Evolutionary conservation across 345 rosid genomes (phyloP).

Genomic region (Kernera saxatilis): DNA sequence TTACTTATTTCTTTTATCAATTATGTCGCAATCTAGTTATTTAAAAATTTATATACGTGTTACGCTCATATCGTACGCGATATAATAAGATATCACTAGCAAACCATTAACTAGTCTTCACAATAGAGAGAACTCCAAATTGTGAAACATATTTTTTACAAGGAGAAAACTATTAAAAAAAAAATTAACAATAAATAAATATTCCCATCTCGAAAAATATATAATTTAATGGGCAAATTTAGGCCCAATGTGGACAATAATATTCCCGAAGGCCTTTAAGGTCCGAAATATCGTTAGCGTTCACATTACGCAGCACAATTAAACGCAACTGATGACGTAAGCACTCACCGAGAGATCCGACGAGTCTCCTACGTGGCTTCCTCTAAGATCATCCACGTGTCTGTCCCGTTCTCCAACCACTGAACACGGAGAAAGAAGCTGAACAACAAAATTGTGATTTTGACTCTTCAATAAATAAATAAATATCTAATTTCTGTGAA

Average conservation of each 20-base stretch:
- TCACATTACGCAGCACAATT: conserved; percentile 1
- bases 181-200: too few species aligned
- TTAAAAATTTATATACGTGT: too few species aligned
- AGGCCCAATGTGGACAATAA: background rate
- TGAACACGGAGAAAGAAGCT: conserved; percentile 3
- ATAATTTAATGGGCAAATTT: too few species aligned
- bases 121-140: too few species aligned
- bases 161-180: too few species aligned
- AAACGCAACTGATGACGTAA: background rate
- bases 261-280: background rate
- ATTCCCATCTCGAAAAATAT: too few species aligned
- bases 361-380: background rate
- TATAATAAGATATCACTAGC: too few species aligned
- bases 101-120: too few species aligned
- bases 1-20: too few species aligned
- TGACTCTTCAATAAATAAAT: background rate
- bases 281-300: background rate
- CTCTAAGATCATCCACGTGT: background rate
- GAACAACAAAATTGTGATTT: background rate
- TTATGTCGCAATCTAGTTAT: too few species aligned
- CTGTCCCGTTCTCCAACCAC: background rate
- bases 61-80: too few species aligned
- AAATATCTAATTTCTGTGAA: background rate
- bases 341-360: background rate
- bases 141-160: too few species aligned